Evolutionary conservation across 768 basidiomycete species (phyloP).

Genomic region (Tephrocybe sp.): DNA sequence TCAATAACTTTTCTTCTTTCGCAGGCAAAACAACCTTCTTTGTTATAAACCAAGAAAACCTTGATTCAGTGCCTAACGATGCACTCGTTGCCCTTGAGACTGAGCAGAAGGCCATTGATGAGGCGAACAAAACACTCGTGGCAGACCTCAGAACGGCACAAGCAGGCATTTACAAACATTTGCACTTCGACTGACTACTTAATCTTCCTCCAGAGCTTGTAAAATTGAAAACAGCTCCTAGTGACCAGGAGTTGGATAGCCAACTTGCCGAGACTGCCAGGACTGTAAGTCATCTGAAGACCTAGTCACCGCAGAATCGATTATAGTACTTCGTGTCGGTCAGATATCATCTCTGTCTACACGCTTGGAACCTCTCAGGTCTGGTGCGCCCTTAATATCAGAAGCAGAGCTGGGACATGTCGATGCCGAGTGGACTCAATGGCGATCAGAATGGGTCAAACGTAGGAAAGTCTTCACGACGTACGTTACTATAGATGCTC

Average conservation of each 20-base stretch:
- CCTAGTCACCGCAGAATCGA: conserved; percentile 6
- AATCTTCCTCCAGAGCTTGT: conserved; percentile 52
- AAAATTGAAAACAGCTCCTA: conserved; percentile 64
- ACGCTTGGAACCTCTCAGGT: conserved; percentile 64
- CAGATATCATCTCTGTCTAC: conserved; percentile 51
- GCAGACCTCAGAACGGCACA: conserved; percentile 51
- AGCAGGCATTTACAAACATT: conserved; percentile 34
- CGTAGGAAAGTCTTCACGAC: conserved; percentile 74
- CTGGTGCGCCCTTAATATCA: conserved; percentile 67
- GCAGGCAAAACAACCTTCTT: conserved; percentile 90
- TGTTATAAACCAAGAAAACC: conserved; percentile 77
- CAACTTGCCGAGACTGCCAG: conserved; percentile 51
- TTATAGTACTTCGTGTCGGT: conserved; percentile 1
- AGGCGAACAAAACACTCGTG: conserved; percentile 54
- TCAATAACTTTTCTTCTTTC: conserved; percentile 11
- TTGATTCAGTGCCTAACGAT: conserved; percentile 63
- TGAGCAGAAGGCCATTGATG: conserved; percentile 57
- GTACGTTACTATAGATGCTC: conserved; percentile 60
- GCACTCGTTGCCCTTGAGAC: conserved; percentile 60
- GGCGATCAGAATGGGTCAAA: conserved; percentile 80
- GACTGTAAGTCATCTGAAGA: conserved; percentile 43
- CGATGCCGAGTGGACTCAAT: conserved; percentile 74
- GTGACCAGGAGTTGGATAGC: conserved; percentile 61
- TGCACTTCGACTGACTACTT: conserved; percentile 18
- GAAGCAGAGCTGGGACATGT: conserved; percentile 67